Percentiles rank a stretch among this genome's conserved stretches.
Conservation (phyloP, 768 basidiomycete genomes). For the Hericium rajendrae region DNA sequence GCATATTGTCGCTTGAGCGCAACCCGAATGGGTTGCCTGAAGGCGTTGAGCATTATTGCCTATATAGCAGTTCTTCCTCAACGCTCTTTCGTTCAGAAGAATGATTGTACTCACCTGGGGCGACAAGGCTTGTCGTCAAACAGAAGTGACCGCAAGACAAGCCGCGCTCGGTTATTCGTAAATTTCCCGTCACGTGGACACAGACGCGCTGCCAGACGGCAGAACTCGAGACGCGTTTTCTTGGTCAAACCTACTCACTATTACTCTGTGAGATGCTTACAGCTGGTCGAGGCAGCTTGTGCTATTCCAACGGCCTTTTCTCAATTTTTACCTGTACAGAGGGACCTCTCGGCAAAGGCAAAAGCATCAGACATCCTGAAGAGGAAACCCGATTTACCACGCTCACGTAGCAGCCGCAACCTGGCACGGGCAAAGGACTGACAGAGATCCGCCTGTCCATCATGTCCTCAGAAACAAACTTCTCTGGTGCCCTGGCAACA, state of each 20-base stretch:
- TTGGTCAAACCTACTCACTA: background rate
- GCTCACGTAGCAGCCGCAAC: background rate
- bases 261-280: no score
- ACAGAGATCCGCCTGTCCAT: background rate
- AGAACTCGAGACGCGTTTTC: background rate
- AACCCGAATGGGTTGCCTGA: background rate
- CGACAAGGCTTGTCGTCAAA: background rate
- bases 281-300: no score
- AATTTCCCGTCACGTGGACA: background rate
- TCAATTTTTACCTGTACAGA: no score
- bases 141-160: background rate
- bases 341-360: no score
- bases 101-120: background rate
- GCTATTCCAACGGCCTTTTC: no score
- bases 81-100: background rate
- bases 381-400: background rate
- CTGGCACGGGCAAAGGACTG: background rate
- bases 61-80: background rate
- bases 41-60: background rate
- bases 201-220: no score
- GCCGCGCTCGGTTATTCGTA: background rate
- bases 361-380: background rate
- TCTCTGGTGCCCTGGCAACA: constrained; percentile 84
- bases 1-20: constrained; percentile 11
- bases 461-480: constrained; percentile 57